These are phyloP conservation scores for Ligustrum vulgare DNA, from an alignment of 257 asterid species.

Conservation along the genomic window DNA sequence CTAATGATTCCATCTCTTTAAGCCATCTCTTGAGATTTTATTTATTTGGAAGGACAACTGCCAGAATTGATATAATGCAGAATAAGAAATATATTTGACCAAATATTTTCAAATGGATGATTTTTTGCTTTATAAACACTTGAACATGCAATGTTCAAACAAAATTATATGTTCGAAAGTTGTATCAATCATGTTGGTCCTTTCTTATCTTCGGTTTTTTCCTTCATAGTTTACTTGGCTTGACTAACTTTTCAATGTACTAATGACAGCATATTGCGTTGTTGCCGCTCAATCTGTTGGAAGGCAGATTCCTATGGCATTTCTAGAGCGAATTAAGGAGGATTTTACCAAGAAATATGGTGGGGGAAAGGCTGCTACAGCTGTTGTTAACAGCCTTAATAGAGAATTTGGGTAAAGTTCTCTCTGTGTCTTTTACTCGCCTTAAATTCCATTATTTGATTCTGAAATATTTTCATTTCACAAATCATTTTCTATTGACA, in stretches of 20 bases:
- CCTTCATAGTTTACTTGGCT: not conserved
- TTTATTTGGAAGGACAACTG: not conserved
- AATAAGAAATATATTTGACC: not conserved
- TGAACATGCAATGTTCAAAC: not conserved
- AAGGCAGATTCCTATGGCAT: conserved; percentile 6
- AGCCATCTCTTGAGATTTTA: not conserved
- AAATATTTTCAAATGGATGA: not conserved
- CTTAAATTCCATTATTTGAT: not conserved
- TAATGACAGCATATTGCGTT: not conserved
- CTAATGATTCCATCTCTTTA: not conserved
- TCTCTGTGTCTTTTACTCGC: not conserved
- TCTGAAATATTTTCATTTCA: not conserved
- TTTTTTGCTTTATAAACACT: not conserved
- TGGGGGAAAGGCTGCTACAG: not conserved
- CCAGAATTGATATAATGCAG: not conserved
- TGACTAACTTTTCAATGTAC: not conserved
- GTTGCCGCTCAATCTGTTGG: not conserved
- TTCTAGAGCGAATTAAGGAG: not conserved
- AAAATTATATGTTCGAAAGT: not conserved
- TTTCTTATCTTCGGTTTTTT: not conserved
- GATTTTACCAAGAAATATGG: not conserved
- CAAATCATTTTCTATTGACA: not conserved
- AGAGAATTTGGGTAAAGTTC: not conserved
- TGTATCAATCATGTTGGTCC: not conserved
- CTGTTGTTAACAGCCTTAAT: not conserved